Conservation (phyloP, 495 filamentous ascomycete genomes). For the Penicillium robsamsonii region DNA sequence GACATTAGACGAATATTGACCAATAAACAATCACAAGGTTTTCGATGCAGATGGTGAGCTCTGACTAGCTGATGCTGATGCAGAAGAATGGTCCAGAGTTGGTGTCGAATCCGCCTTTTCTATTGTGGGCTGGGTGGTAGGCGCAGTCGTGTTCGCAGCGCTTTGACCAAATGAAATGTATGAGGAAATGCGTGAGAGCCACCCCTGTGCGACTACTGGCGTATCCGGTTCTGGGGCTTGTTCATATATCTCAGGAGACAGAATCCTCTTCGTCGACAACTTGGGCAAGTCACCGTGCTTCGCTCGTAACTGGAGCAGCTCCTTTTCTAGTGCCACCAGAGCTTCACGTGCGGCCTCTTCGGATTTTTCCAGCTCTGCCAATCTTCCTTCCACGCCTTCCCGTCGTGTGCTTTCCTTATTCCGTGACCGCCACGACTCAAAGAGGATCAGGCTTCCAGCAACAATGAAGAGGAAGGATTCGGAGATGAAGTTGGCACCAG, state of each 20-base stretch:
- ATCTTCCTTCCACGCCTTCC: slow-evolving; percentile 68
- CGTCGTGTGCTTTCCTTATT: slow-evolving; percentile 74
- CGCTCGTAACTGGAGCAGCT: slow-evolving; percentile 56
- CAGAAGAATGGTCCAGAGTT: neutral
- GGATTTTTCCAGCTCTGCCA: slow-evolving; percentile 63
- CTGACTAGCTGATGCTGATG: neutral
- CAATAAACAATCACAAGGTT: neutral
- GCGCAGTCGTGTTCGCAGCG: neutral
- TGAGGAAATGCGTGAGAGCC: slow-evolving; percentile 36
- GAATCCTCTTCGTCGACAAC: slow-evolving; percentile 32
- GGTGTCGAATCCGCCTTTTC: neutral
- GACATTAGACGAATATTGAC: neutral
- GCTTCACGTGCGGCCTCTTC: slow-evolving; percentile 57
- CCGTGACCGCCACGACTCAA: slow-evolving; percentile 72
- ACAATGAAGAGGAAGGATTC: slow-evolving; percentile 87
- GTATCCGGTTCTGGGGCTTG: slow-evolving; percentile 34
- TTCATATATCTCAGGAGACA: slow-evolving; percentile 49
- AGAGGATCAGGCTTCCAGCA: slow-evolving; percentile 73
- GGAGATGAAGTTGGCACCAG: slow-evolving; percentile 91
- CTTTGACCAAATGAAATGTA: slow-evolving; percentile 31
- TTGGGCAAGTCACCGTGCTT: slow-evolving; percentile 36
- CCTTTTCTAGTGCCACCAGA: slow-evolving; percentile 66
- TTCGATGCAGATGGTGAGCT: neutral
- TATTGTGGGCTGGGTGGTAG: neutral
- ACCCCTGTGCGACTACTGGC: slow-evolving; percentile 25